Base-by-base conservation (phyloP, 1,139 yeast genomes). In the Nadsonia starkeyi-henricii region DNA sequence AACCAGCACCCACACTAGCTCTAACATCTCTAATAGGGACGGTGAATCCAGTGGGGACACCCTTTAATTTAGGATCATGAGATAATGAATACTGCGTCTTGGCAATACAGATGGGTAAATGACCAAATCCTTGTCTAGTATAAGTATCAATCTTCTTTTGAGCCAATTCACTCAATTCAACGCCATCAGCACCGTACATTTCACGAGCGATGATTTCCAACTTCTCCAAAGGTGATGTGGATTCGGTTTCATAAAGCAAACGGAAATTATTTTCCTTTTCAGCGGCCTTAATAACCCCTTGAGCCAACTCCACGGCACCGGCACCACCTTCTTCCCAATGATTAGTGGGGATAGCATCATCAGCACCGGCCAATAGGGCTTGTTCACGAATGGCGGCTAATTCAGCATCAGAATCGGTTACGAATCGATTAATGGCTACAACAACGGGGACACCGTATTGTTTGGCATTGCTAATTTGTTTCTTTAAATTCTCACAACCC, bases 251-350 rank as follows among this genome's bases (percentile, higher is more conserved):
- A 66, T 91, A 86, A 59, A 89, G 74, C 70, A 82, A 79, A 59
- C 78, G 72, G 72, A 83, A 81, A 54, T 77, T 68, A 58, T 72
- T 70, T 51, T 73, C 73, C 45, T 66, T 64, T 52, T 70, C 68
- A 52, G 69, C 68, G 43, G 93, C 91, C 54, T 74, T 72, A 57
- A 86, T 77, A 52, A 89, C 93, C 53, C 95, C 95, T 54, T 81
- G 62, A 50, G 97, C 97, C 56, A 91, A 77, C 51, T 76, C 82
- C 55, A 85, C 76, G 12, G 98, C 97, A 61, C 98, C 98, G 56
- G 72, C 71, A 58, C 98, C 98, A 71, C 98, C 98, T 70, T 85
- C 85, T 68, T 85, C 96, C 97, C 97, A 91, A 69, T 91, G 98
- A 74, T 85, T 85, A 43, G 96, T 83, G 42, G 85, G 89, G 60